A percentile compares a stretch with the other conserved stretches of the same genome.
Evolutionary conservation across 805 yeast species (phyloP).

Genomic region (Cyberlindnera subsufficiens): DNA sequence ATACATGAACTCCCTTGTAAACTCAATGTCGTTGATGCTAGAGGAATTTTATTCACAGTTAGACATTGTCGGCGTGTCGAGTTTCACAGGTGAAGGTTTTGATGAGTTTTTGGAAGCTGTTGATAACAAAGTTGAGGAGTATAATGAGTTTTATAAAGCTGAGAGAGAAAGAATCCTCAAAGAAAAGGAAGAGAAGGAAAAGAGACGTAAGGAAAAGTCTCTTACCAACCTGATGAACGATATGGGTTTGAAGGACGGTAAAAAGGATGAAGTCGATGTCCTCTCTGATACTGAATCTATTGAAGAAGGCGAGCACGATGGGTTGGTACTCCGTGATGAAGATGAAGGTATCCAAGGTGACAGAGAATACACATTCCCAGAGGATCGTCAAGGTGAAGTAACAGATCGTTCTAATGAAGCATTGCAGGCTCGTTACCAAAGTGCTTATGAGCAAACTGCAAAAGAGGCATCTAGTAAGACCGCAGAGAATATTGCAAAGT

Average conservation of each 20-base stretch:
- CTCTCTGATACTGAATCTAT: slow-evolving; percentile 47
- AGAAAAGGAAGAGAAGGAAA: slow-evolving; percentile 72
- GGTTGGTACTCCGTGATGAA: slow-evolving; percentile 33
- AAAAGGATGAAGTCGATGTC: slow-evolving; percentile 38
- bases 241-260: slow-evolving; percentile 54
- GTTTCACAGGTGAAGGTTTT: slow-evolving; percentile 91
- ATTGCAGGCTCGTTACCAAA: slow-evolving; percentile 65
- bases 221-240: slow-evolving; percentile 78
- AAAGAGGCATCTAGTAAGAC: slow-evolving; percentile 59
- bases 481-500: slow-evolving; percentile 67
- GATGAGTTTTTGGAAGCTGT: slow-evolving; percentile 85
- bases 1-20: slow-evolving; percentile 89
- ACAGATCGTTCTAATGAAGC: slow-evolving; percentile 34
- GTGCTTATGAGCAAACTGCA: slow-evolving; percentile 60
- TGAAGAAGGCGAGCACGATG: slow-evolving; percentile 39
- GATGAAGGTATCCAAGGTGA: slow-evolving; percentile 39
- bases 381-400: slow-evolving; percentile 56
- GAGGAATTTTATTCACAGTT: slow-evolving; percentile 93
- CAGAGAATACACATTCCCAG: slow-evolving; percentile 69
- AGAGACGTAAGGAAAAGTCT: slow-evolving; percentile 62
- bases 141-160: slow-evolving; percentile 70
- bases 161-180: slow-evolving; percentile 81
- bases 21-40: slow-evolving; percentile 91
- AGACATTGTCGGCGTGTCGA: slow-evolving; percentile 89
- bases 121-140: slow-evolving; percentile 83